A percentile compares a stretch with the other conserved stretches of the same genome.
Conservation (phyloP, 2,329 filamentous ascomycete genomes). For the Ophiostoma tasmaniense region DNA sequence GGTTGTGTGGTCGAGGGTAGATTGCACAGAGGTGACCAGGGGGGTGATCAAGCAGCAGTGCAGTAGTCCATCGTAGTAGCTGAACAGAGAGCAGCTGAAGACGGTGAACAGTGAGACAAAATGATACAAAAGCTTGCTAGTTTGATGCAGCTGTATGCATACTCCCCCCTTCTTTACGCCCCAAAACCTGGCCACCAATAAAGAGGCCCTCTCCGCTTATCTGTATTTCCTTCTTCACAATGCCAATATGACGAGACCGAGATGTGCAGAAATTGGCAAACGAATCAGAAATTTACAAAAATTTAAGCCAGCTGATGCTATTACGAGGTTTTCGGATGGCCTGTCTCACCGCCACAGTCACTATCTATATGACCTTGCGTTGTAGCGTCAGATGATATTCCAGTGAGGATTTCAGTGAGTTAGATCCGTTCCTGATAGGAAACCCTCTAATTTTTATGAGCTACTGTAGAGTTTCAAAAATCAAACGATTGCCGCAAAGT, state of each 20-base stretch:
- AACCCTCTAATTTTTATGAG: too few relatives aligned
- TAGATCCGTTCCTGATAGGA: too few relatives aligned
- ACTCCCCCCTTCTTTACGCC: not conserved
- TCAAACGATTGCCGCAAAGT: too few relatives aligned
- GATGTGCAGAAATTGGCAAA: not conserved
- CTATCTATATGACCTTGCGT: too few relatives aligned
- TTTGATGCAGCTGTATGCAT: not conserved
- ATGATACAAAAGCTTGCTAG: not conserved
- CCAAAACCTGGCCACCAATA: not conserved
- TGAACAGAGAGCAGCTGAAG: not conserved
- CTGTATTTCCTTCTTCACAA: not conserved
- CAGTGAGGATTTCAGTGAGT: too few relatives aligned
- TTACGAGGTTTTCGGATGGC: too few relatives aligned
- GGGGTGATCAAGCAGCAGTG: not conserved
- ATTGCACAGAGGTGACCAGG: not conserved
- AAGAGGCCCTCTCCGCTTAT: not conserved
- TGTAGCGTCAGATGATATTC: too few relatives aligned
- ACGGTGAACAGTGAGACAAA: not conserved
- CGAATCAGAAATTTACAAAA: too few relatives aligned
- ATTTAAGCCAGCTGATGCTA: too few relatives aligned
- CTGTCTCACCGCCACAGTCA: not conserved
- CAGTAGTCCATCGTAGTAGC: not conserved
- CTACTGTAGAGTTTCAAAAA: too few relatives aligned
- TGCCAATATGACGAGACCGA: not conserved
- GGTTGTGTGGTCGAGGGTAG: not conserved